A percentile compares a stretch with the other conserved stretches of the same genome.
Evolutionary conservation across 176 grass and related monocot genomes (phyloP).

Genomic region (Bromus sterilis): DNA sequence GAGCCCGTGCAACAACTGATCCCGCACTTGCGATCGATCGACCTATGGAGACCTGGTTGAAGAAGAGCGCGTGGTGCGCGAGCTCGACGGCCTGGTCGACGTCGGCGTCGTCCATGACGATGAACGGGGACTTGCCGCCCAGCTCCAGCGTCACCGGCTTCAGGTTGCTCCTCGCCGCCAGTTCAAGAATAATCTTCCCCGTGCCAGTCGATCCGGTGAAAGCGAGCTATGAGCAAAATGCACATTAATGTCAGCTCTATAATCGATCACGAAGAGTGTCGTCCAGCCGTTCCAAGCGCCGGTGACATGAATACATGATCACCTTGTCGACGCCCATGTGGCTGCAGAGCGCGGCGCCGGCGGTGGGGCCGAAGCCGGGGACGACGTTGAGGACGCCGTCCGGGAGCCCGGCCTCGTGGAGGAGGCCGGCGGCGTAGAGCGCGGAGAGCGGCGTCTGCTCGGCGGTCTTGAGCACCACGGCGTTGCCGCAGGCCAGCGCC

Average conservation of each 20-base stretch:
- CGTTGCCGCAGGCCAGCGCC: constrained; percentile 81
- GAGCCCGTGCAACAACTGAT: not conserved
- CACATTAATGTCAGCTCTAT: not conserved
- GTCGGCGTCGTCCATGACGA: constrained; percentile 85
- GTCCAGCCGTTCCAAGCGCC: not conserved
- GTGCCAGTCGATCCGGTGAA: constrained; percentile 87
- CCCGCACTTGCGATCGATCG: not conserved
- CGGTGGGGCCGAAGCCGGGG: constrained; percentile 83
- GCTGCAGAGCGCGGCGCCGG: constrained; percentile 74
- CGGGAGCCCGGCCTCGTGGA: constrained; percentile 85
- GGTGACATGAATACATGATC: not conserved
- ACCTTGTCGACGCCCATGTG: constrained; percentile 97
- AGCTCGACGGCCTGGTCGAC: constrained; percentile 86
- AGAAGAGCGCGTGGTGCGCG: constrained; percentile 84
- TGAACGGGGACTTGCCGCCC: constrained; percentile 88
- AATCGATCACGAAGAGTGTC: not conserved
- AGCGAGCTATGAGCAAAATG: constrained; percentile 34
- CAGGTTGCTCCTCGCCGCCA: constrained; percentile 92
- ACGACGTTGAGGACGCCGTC: constrained; percentile 70
- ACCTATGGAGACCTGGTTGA: constrained; percentile 93
- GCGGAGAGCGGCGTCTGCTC: constrained; percentile 94
- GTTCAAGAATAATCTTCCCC: constrained; percentile 67
- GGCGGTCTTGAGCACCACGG: constrained; percentile 80
- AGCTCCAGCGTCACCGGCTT: constrained; percentile 93
- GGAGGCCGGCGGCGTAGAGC: constrained; percentile 51